Percentiles rank a stretch among this genome's conserved stretches.
phyloP scores from a whole-genome alignment of 2,329 filamentous ascomycete species.

The Pestalotiopsis sp. region DNA sequence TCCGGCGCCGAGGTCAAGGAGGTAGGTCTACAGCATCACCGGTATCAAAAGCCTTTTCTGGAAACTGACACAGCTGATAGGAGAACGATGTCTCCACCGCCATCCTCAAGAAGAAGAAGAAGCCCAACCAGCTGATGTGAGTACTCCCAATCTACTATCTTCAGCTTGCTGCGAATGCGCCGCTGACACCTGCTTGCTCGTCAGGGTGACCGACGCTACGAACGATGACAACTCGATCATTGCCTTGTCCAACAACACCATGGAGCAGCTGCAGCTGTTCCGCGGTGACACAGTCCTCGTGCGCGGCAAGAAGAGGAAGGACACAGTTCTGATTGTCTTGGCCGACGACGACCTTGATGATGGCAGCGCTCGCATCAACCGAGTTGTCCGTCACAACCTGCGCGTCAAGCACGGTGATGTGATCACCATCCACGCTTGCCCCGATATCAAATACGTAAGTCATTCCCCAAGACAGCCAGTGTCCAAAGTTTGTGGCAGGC shows the following conservation, averaged over 20 bases:
- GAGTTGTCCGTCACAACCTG: conserved; percentile 96
- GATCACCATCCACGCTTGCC: conserved; percentile 95
- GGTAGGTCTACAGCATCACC: conserved; percentile 52
- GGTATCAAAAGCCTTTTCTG: conserved; percentile 15
- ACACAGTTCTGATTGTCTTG: conserved; percentile 95
- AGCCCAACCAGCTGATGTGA: conserved; percentile 98
- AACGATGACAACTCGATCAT: conserved; percentile 99
- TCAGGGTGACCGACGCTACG: conserved; percentile 92
- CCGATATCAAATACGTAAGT: conserved; percentile 99
- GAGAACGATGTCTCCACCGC: conserved; percentile 92
- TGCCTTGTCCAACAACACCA: conserved; percentile 95
- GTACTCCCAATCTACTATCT: conserved; percentile 35
- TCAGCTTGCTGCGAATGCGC: neutral
- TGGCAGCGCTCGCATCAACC: conserved; percentile 95
- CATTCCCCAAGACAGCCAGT: neutral
- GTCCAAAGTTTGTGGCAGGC: neutral
- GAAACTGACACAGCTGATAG: conserved; percentile 44
- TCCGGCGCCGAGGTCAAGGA: conserved; percentile 87
- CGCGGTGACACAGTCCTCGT: conserved; percentile 97
- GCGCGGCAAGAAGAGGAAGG: conserved; percentile 99
- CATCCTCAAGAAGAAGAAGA: conserved; percentile 99
- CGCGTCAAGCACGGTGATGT: conserved; percentile 98
- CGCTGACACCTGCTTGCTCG: conserved; percentile 11
- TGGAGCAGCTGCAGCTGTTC: conserved; percentile 98
- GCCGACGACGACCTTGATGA: conserved; percentile 98